phyloP scores from a whole-genome alignment of 345 rosid species.

The Stellera chamaejasme region DNA sequence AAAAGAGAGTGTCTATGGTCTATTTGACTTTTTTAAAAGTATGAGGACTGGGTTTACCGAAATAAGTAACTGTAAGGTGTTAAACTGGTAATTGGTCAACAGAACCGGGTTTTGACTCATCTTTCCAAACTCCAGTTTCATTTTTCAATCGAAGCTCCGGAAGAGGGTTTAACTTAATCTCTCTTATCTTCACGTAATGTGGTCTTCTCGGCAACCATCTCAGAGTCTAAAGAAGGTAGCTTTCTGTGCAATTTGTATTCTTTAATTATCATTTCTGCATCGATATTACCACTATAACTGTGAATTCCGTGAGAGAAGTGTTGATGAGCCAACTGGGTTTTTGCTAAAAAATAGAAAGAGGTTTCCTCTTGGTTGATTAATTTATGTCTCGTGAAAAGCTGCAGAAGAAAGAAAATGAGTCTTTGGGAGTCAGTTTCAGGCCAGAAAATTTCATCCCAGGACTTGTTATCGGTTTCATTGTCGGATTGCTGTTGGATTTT shows the following conservation, averaged over 20 bases:
- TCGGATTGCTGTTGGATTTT: constrained; percentile 72
- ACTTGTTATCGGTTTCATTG: constrained; percentile 71
- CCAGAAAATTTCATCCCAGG: constrained; percentile 80
- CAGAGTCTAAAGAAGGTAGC: constrained; percentile 24
- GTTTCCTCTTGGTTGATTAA: background rate
- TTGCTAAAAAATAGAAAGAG: background rate
- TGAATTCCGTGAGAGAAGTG: too few species aligned
- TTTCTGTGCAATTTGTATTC: background rate
- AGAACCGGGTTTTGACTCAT: too few species aligned
- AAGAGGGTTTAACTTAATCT: background rate
- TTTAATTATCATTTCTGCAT: background rate
- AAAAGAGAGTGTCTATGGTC: too few species aligned
- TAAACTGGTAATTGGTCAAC: too few species aligned
- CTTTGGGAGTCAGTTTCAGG: constrained; percentile 58
- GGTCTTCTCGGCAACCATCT: constrained; percentile 24
- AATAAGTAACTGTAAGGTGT: too few species aligned
- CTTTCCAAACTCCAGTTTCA: too few species aligned
- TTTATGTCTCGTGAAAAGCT: constrained; percentile 18
- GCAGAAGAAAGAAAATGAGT: constrained; percentile 44
- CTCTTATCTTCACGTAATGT: constrained; percentile 14
- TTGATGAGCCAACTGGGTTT: background rate
- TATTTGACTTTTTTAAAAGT: too few species aligned
- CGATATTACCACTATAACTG: too few species aligned
- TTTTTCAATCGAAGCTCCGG: too few species aligned
- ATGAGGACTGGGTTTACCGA: too few species aligned